Base-by-base conservation (phyloP, 1,139 yeast species). In the Nakaseomyces kungkrabaensis region DNA sequence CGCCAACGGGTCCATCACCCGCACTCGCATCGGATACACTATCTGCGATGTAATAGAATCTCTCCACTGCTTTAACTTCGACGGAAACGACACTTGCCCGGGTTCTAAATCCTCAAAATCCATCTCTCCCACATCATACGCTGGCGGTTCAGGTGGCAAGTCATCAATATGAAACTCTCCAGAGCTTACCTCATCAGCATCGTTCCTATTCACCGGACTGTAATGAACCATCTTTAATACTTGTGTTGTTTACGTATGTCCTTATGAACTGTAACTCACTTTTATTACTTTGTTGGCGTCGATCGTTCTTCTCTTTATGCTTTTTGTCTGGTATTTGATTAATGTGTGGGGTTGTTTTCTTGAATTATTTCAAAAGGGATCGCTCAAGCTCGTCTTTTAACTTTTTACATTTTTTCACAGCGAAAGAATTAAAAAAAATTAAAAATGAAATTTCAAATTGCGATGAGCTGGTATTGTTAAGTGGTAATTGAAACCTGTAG, bases 1-100 rank as follows among this genome's bases (percentile, higher is more conserved):
- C 4, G 56, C 60, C 29, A 63, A 31, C 1, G 69, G 69, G 45
- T 62, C 66, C 47, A 64, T 48, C 4, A 65, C 53, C 8, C 56
- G 56, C 29, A 54, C 53, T 45, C 52, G 53, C 8, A 63, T 56
- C 0, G 68, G 68, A 8, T 45, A 43, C 3, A 62, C 50, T 8
- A 65, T 50, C n/a, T 48, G 29, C 3, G 37, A 11, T 2, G 31
- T 17, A 4, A 43, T 43, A 8, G 37, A 31, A 32, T 43, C 46
- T 10, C 37, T 43, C 46, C 37, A 43, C 25, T 31, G 46, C 10
- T 32, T 31, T 29, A 32, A 11, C 22, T 31, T 43, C 5, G 29
- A 13, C 24, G 46, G 37, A 22, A 33, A 27, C 17, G 40, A 45
- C 5, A 36, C 26, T 17, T 25, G 8, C 3, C 11, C 33, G 1